phyloP scores from a whole-genome alignment of 805 yeast species.

The Starmerella potacharoeniae region DNA sequence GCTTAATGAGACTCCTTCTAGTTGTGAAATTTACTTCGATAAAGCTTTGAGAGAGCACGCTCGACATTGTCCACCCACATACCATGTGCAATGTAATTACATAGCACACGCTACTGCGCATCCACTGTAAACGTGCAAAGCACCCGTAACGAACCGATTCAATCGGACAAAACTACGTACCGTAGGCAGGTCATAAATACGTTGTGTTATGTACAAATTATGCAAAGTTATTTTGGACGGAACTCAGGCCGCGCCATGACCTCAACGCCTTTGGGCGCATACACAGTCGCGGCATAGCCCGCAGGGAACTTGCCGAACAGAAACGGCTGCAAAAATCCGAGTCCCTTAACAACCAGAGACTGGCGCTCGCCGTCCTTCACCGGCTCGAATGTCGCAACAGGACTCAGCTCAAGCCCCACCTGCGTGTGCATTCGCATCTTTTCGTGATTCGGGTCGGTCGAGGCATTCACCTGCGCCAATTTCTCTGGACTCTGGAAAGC shows the following conservation, averaged over 20 bases:
- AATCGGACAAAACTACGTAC: too few relatives aligned
- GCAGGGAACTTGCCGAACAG: conserved; percentile 21
- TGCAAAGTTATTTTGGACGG: conserved; percentile 9
- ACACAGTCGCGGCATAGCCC: conserved; percentile 21
- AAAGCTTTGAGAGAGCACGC: too few relatives aligned
- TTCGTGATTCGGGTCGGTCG: conserved; percentile 15
- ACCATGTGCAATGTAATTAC: too few relatives aligned
- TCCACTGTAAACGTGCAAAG: too few relatives aligned
- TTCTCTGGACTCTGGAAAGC: conserved; percentile 22
- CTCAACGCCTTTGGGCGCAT: conserved; percentile 22
- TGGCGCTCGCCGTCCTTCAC: conserved; percentile 14
- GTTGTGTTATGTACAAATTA: neutral
- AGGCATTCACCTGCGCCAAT: conserved; percentile 15
- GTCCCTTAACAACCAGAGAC: conserved; percentile 25
- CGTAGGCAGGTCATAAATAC: neutral
- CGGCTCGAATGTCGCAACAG: conserved; percentile 1
- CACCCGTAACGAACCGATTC: too few relatives aligned
- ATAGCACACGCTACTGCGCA: too few relatives aligned
- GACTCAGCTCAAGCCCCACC: conserved; percentile 6
- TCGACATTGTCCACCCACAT: too few relatives aligned
- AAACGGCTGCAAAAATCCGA: conserved; percentile 28
- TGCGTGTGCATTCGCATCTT: conserved; percentile 22
- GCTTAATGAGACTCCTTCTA: too few relatives aligned
- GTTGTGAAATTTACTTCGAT: too few relatives aligned
- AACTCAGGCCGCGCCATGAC: conserved; percentile 23